Percentiles rank a stretch among this genome's conserved stretches.
Evolutionary conservation across 352 stramenopile genomes (phyloP).

Genomic region (Phytophthora parvispora): DNA sequence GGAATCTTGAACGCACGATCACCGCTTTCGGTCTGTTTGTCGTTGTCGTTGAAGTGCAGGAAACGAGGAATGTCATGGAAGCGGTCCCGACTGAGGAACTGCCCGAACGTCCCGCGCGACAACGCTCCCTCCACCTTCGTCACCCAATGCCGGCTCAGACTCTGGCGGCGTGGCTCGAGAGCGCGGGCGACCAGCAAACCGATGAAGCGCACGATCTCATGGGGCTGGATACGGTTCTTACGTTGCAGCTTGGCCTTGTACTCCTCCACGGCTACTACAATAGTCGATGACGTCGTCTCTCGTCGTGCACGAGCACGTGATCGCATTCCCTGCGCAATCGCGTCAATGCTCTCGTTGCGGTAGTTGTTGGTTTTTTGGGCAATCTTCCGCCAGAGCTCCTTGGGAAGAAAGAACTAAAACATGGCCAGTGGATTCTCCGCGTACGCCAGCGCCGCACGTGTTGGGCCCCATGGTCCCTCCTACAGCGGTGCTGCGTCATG

Average conservation of each 20-base stretch:
- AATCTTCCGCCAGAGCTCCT: conserved; percentile 6
- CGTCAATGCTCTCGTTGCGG: not conserved
- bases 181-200: not conserved
- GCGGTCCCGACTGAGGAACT: conserved; percentile 4
- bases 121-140: conserved; percentile 5
- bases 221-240: not conserved
- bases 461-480: not conserved
- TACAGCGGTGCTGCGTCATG: not conserved
- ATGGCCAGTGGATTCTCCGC: not conserved
- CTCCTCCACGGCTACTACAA: not conserved
- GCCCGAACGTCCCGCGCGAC: not conserved
- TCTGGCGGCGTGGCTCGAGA: not conserved
- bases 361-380: not conserved
- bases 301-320: not conserved
- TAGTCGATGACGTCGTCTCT: not conserved
- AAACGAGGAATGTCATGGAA: conserved; percentile 9
- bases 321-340: not conserved
- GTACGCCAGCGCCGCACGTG: not conserved
- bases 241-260: not conserved
- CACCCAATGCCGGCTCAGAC: conserved; percentile 2
- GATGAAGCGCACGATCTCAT: conserved; percentile 4
- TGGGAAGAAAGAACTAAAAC: conserved; percentile 12
- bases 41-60: conserved; percentile 13
- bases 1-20: conserved; percentile 13
- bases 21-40: not conserved